A percentile compares a stretch with the other conserved stretches of the same genome.
phyloP scores from a whole-genome alignment of 164 flowering plant genomes.

The Berberis vulgaris region DNA sequence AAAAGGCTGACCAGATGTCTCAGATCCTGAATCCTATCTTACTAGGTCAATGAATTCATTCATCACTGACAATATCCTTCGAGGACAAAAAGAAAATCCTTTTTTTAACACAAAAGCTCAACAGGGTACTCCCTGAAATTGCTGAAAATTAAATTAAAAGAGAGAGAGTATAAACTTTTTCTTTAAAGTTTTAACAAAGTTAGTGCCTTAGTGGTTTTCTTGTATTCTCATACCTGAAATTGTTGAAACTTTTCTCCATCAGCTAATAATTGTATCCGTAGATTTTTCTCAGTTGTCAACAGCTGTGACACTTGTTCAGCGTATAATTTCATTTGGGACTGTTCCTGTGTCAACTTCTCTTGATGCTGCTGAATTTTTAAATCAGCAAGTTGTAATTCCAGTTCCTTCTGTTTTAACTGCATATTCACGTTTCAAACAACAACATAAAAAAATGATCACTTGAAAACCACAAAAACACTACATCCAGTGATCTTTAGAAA shows the following conservation, averaged over 20 bases:
- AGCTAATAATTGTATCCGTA: slow-evolving; percentile 71
- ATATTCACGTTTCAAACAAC: slow-evolving; percentile 14
- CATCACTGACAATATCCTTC: too few species aligned
- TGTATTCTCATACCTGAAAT: slow-evolving; percentile 50
- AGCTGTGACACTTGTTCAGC: slow-evolving; percentile 86
- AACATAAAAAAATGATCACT: neutral
- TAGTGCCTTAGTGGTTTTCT: too few species aligned
- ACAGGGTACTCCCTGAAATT: too few species aligned
- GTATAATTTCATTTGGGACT: slow-evolving; percentile 75
- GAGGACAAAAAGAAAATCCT: too few species aligned
- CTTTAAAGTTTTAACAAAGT: too few species aligned
- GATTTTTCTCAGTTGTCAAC: slow-evolving; percentile 76
- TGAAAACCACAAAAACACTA: neutral
- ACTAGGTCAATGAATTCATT: too few species aligned
- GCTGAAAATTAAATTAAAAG: too few species aligned
- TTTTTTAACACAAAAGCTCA: too few species aligned
- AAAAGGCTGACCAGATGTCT: too few species aligned
- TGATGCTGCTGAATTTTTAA: slow-evolving; percentile 77
- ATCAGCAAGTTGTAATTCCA: slow-evolving; percentile 89
- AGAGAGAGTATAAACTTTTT: too few species aligned
- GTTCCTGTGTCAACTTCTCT: slow-evolving; percentile 73
- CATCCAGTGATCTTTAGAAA: neutral
- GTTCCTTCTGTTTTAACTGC: slow-evolving; percentile 81
- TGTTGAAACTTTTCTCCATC: slow-evolving; percentile 98
- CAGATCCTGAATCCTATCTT: too few species aligned